Base-by-base conservation (phyloP, 2,329 filamentous ascomycete species). In the Albifimbria verrucaria region DNA sequence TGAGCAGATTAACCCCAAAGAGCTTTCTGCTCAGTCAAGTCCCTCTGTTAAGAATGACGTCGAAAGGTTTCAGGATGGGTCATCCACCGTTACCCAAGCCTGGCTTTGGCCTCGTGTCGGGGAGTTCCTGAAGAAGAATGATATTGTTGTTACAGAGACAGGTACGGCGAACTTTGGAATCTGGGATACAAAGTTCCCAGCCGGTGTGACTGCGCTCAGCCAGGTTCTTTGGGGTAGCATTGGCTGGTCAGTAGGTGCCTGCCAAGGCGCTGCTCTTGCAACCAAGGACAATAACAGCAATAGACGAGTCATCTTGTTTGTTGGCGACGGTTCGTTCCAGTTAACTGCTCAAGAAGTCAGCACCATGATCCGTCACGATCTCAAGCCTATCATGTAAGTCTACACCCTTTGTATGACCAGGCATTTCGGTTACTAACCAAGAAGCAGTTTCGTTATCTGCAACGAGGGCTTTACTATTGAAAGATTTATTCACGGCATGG, bases 381-480 rank as follows among this genome's bases (percentile, higher is more conserved):
- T 96, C 53, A 86, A 87, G 56, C 83, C 89, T 20, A 93, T 92
- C 64, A 86, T 96, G 80, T 88, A 72, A 76, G 83, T 73, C n/a
- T n/a, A n/a, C n/a, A n/a, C n/a, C n/a, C n/a, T 24, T n/a, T n/a
- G n/a, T n/a, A n/a, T n/a, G n/a, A n/a, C n/a, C n/a, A n/a, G n/a
- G n/a, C n/a, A n/a, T n/a, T n/a, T n/a, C n/a, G n/a, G n/a, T n/a
- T n/a, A n/a, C n/a, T n/a, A n/a, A 56, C 69, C 52, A 42, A n/a
- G 12, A 28, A 32, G 4, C 52, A 84, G 82, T 57, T 93, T 96
- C 68, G 79, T 94, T 57, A 87, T 96, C 60, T 91, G 89, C 78
- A 95, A 95, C 68, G 84, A 92, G 41, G 92, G 92, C 11, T 96
- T 89, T 73, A 94, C 91, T 10, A 94, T 95, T 67, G 92, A 96